These are phyloP conservation scores for Xylaria sp. DNA, from an alignment of 2,329 filamentous ascomycete species.

Conservation along the genomic window DNA sequence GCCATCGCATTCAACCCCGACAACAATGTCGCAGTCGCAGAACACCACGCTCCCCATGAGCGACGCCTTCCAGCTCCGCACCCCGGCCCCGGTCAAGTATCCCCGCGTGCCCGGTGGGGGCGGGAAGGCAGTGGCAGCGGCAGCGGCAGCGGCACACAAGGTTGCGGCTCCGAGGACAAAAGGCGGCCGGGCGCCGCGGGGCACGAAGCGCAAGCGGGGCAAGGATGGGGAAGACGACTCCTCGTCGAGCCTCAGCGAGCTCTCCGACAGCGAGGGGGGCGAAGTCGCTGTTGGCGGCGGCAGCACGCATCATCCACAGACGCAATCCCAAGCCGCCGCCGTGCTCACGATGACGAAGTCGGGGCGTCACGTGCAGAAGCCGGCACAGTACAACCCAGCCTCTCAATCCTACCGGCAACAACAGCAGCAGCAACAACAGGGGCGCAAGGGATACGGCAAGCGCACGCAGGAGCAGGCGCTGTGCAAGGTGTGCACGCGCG, in stretches of 20 bases:
- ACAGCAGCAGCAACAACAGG: no score
- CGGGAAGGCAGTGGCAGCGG: slow-evolving; percentile 12
- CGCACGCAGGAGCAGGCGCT: slow-evolving; percentile 62
- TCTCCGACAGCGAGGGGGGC: slow-evolving; percentile 33
- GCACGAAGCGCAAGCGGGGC: slow-evolving; percentile 41
- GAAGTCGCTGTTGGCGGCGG: no score
- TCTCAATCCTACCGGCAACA: no score
- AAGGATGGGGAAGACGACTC: slow-evolving; percentile 31
- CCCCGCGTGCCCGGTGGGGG: not conserved
- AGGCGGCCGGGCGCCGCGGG: slow-evolving; percentile 24
- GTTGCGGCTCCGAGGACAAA: slow-evolving; percentile 14
- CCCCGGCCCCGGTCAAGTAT: slow-evolving; percentile 22
- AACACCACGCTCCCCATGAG: slow-evolving; percentile 17
- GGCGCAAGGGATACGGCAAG: no score
- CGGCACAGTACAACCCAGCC: slow-evolving; percentile 65
- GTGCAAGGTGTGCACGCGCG: slow-evolving; percentile 73
- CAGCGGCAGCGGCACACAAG: slow-evolving; percentile 21
- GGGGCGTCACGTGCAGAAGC: slow-evolving; percentile 71
- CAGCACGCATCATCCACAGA: no score
- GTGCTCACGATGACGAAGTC: slow-evolving; percentile 73
- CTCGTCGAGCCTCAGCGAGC: slow-evolving; percentile 34
- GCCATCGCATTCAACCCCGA: not conserved
- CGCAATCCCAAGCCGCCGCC: slow-evolving; percentile 48
- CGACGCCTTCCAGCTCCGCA: slow-evolving; percentile 31
- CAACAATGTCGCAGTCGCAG: not conserved